Evolutionary conservation across 2,329 filamentous ascomycete species (phyloP), one percentile per base, ranked within the genome.

Genomic region (Colletotrichum liaoningense): DNA sequence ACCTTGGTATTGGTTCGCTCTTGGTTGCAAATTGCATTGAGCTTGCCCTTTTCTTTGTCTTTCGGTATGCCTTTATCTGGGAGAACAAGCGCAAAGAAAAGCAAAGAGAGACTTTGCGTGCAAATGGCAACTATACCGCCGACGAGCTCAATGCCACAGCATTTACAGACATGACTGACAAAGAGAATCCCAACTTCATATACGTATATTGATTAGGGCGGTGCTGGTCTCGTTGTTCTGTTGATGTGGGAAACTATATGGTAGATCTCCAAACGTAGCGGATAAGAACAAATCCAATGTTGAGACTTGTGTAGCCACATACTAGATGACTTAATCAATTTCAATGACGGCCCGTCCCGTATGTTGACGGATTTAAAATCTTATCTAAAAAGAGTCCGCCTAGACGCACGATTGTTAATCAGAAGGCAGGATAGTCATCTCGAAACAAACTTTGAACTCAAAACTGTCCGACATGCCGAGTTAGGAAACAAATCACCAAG

Each of bases 131-230:
- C 14, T 69, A 76, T 1, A 42, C 77, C 8, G 76, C 79, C 1
- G 76, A 78, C 6, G 78, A 80, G 42, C 77, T 82, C 16, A 84
- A 84, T 33, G 78, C 77, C 14, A 85, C 83, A 1, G 84, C 83
- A 0, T 86, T 85, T 56, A 79, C 74, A 2, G 84, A 86, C 26
- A 75, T 86, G 78, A 85, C 83, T 30, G 84, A 86, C 67, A 80
- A 79, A 73, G 82, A 86, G 77, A 86, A 86, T 38, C 82, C 81
- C 0, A 83, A 84, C 57, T 85, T 85, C 75, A 78, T 78, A 12
- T 84, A 85, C 49, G 81, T 85, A 2, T 85, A 84, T 57, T 85
- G 63, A 14, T 5, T 12, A 38, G 35, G 11, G 11, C 35, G 35
- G 35, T 14, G 49, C 19, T n/a, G 33, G n/a, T 14, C 16, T 5